Evolutionary conservation across 306 rosid genomes (phyloP).

Genomic region (Malus orientalis): DNA sequence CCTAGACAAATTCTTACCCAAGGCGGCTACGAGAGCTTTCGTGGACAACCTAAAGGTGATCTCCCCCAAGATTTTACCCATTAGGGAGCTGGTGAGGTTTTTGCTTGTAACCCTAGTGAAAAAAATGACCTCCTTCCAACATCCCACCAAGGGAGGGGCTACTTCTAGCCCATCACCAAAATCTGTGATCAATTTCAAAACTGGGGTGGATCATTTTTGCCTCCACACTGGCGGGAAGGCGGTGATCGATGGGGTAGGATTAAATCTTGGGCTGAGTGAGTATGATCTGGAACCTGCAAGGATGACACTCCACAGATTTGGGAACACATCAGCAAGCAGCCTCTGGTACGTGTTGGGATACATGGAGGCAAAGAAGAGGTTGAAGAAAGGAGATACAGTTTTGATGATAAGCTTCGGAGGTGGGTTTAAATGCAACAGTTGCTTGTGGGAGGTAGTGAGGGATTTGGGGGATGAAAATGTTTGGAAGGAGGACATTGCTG

Average conservation of each 20-base stretch:
- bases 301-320: slow-evolving; percentile 89
- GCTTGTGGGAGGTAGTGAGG: slow-evolving; percentile 71
- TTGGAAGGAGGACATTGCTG: slow-evolving; percentile 63
- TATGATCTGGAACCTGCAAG: slow-evolving; percentile 81
- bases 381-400: slow-evolving; percentile 52
- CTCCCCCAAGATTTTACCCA: slow-evolving; percentile 63
- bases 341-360: slow-evolving; percentile 85
- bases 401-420: slow-evolving; percentile 95
- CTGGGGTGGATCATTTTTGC: slow-evolving; percentile 78
- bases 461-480: slow-evolving; percentile 52
- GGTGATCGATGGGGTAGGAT: slow-evolving; percentile 77
- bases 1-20: slow-evolving; percentile 62
- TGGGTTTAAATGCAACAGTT: slow-evolving; percentile 92
- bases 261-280: slow-evolving; percentile 45
- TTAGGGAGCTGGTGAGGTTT: slow-evolving; percentile 51
- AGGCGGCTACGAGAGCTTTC: slow-evolving; percentile 80
- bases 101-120: slow-evolving; percentile 19
- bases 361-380: slow-evolving; percentile 86
- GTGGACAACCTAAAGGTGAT: slow-evolving; percentile 62
- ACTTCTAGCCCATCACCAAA: slow-evolving; percentile 5
- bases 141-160: neutral
- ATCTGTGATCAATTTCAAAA: slow-evolving; percentile 43
- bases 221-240: slow-evolving; percentile 90
- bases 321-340: slow-evolving; percentile 82
- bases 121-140: slow-evolving; percentile 13